Conservation (phyloP, 2,329 filamentous ascomycete species). For the Hyphodiscus sp. region DNA sequence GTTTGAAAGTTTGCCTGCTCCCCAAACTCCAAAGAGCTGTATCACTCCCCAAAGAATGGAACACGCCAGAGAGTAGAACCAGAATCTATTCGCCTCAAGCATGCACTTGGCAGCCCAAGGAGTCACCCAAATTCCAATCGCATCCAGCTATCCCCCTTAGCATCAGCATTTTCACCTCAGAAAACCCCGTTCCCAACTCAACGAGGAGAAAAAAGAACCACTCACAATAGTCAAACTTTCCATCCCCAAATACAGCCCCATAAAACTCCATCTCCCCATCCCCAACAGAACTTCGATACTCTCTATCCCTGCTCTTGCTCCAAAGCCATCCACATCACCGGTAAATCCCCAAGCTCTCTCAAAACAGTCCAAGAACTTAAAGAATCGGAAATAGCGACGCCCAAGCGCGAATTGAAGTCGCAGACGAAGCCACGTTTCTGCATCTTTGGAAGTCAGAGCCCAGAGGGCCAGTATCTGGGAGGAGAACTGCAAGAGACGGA, state of each 20-base stretch:
- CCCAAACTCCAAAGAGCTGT: constrained; percentile 3
- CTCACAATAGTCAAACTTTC: constrained; percentile 59
- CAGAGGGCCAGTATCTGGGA: constrained; percentile 43
- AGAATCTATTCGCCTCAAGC: constrained; percentile 60
- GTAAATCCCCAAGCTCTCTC: constrained; percentile 41
- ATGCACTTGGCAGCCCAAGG: constrained; percentile 41
- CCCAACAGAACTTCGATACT: constrained; percentile 42
- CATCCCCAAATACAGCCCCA: constrained; percentile 61
- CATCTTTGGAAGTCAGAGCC: constrained; percentile 33
- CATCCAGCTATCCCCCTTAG: constrained; percentile 28
- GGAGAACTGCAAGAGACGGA: constrained; percentile 50
- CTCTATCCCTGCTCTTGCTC: too few species aligned
- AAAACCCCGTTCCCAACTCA: constrained; percentile 27
- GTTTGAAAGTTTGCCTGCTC: neutral
- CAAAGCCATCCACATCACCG: constrained; percentile 13
- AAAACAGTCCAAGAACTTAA: constrained; percentile 61
- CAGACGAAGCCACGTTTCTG: constrained; percentile 32
- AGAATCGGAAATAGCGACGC: constrained; percentile 60
- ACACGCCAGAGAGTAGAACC: constrained; percentile 50
- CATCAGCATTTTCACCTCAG: neutral
- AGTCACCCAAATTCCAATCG: constrained; percentile 44
- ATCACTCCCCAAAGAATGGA: constrained; percentile 35
- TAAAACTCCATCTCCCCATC: constrained; percentile 49
- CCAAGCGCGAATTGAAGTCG: constrained; percentile 37
- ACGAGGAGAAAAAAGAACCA: constrained; percentile 8